These are phyloP conservation scores for Lupinus albus DNA, from an alignment of 306 rosid species.

Conservation along the genomic window DNA sequence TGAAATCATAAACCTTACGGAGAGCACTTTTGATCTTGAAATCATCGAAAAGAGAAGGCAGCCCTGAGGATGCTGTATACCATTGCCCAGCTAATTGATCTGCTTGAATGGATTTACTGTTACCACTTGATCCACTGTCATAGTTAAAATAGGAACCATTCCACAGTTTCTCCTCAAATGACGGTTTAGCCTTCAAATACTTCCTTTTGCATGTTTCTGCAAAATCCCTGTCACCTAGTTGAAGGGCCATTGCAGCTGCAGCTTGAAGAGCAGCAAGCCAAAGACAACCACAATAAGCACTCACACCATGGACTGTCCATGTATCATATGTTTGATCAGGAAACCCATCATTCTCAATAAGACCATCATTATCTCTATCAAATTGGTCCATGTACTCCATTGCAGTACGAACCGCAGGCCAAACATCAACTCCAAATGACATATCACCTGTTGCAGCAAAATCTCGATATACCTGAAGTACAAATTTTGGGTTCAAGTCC, in stretches of 20 bases:
- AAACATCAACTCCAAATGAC: slow-evolving; percentile 95
- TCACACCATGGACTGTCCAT: slow-evolving; percentile 97
- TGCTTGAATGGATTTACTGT: slow-evolving; percentile 94
- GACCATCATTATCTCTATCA: slow-evolving; percentile 87
- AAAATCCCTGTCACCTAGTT: slow-evolving; percentile 73
- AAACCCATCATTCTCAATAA: slow-evolving; percentile 92
- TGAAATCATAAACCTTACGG: slow-evolving; percentile 79
- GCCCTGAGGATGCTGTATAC: slow-evolving; percentile 94
- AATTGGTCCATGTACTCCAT: slow-evolving; percentile 94
- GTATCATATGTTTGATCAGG: slow-evolving; percentile 98
- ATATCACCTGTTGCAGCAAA: slow-evolving; percentile 88
- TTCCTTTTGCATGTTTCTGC: slow-evolving; percentile 87
- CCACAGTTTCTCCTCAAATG: slow-evolving; percentile 86
- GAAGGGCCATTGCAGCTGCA: slow-evolving; percentile 94
- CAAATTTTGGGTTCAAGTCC: slow-evolving; percentile 95
- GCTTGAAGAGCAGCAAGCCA: slow-evolving; percentile 99
- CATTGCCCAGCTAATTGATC: slow-evolving; percentile 99
- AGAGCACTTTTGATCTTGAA: slow-evolving; percentile 73
- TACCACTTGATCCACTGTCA: slow-evolving; percentile 87
- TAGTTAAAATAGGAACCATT: slow-evolving; percentile 96
- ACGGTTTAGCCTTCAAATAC: slow-evolving; percentile 83
- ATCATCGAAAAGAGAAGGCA: slow-evolving; percentile 84
- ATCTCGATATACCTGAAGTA: slow-evolving; percentile 91
- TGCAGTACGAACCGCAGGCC: slow-evolving; percentile 98
- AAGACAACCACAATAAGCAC: slow-evolving; percentile 94